phyloP scores from a whole-genome alignment of 106 monocot species.

The Chionographis japonica region DNA sequence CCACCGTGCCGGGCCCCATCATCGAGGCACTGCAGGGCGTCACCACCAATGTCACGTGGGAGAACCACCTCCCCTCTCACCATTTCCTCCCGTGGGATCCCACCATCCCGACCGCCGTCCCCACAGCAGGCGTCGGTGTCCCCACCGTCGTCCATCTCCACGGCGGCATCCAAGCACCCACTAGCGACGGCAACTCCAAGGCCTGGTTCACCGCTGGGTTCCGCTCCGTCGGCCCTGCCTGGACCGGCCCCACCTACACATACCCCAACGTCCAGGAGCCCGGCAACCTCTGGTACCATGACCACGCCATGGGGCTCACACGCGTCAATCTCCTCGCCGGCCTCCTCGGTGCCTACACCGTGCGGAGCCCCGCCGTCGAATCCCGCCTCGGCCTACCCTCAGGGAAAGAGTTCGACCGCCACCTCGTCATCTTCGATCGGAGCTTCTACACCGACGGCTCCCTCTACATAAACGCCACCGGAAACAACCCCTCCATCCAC shows the following conservation, averaged over 20 bases:
- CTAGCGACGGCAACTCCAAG: slow-evolving; percentile 40
- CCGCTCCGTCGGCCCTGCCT: slow-evolving; percentile 26
- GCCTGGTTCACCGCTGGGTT: slow-evolving; percentile 60
- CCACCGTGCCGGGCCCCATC: slow-evolving; percentile 75
- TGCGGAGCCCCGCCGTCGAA: slow-evolving; percentile 48
- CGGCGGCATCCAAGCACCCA: slow-evolving; percentile 57
- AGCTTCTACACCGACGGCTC: slow-evolving; percentile 70
- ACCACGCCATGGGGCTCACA: slow-evolving; percentile 72
- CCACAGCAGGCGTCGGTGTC: slow-evolving; percentile 21
- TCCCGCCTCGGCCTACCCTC: slow-evolving; percentile 42
- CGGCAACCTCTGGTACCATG: slow-evolving; percentile 86
- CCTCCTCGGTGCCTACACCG: slow-evolving; percentile 59
- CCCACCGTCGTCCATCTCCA: slow-evolving; percentile 35
- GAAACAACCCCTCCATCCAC: slow-evolving; percentile 68
- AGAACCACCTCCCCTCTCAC: slow-evolving; percentile 56
- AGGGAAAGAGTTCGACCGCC: slow-evolving; percentile 41
- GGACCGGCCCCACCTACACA: slow-evolving; percentile 12
- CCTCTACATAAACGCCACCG: slow-evolving; percentile 81
- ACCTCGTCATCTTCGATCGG: slow-evolving; percentile 67
- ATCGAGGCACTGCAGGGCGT: slow-evolving; percentile 56
- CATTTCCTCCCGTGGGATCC: slow-evolving; percentile 76
- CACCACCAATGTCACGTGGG: slow-evolving; percentile 56
- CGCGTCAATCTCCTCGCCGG: slow-evolving; percentile 62
- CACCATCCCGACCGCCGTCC: slow-evolving; percentile 40
- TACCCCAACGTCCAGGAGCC: slow-evolving; percentile 71